Percentiles rank a stretch among this genome's conserved stretches.
These are phyloP conservation scores for Fagus sylvatica DNA, from an alignment of 306 rosid genomes.

Conservation along the genomic window DNA sequence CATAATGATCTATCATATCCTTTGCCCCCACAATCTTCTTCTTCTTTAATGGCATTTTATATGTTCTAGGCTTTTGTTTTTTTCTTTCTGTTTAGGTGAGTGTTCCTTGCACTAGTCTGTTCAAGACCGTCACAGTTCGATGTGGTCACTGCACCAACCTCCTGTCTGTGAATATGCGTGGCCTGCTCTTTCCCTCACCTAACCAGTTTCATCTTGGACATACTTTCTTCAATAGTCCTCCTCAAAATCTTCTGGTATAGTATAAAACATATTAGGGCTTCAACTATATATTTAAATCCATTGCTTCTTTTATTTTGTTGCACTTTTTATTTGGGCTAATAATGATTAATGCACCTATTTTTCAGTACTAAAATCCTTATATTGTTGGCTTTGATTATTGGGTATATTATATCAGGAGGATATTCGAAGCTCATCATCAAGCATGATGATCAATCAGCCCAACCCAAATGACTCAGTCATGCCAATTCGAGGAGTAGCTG, in stretches of 20 bases:
- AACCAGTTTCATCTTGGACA: slow-evolving; percentile 76
- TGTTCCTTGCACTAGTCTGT: slow-evolving; percentile 83
- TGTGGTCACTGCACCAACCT: slow-evolving; percentile 98
- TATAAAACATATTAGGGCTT: slow-evolving; percentile 25
- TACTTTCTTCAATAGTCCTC: slow-evolving; percentile 46
- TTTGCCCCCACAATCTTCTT: neutral
- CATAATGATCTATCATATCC: neutral
- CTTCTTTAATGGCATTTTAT: neutral
- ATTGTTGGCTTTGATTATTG: neutral
- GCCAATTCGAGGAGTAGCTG: slow-evolving; percentile 50
- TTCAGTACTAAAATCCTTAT: neutral
- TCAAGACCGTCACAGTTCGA: slow-evolving; percentile 90
- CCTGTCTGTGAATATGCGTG: slow-evolving; percentile 82
- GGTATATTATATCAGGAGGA: slow-evolving; percentile 63
- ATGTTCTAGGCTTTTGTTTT: neutral
- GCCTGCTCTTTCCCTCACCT: slow-evolving; percentile 55
- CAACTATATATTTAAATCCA: neutral
- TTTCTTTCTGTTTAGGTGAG: slow-evolving; percentile 57
- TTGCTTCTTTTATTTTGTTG: neutral
- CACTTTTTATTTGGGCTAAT: neutral
- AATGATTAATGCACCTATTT: neutral
- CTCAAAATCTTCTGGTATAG: slow-evolving; percentile 67
- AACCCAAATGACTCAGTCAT: slow-evolving; percentile 49
- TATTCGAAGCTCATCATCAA: slow-evolving; percentile 67
- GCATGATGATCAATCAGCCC: slow-evolving; percentile 61